phyloP scores from a whole-genome alignment of 306 rosid genomes.

The Malus sieversii region DNA sequence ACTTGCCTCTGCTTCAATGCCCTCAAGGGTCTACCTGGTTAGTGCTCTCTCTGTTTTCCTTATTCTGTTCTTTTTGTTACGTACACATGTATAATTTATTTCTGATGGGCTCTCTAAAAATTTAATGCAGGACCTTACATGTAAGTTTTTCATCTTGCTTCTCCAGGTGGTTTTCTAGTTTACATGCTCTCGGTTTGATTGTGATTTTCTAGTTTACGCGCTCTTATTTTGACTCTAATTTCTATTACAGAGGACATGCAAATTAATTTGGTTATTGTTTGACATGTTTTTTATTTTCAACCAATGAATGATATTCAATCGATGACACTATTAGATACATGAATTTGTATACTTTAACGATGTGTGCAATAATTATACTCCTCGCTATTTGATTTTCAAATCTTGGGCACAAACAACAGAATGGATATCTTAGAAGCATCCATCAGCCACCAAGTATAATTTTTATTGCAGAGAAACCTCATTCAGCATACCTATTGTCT shows the following conservation, averaged over 20 bases:
- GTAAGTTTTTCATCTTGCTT: constrained; percentile 53
- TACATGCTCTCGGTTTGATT: background rate
- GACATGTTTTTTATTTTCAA: background rate
- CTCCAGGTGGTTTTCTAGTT: constrained; percentile 22
- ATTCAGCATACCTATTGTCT: background rate
- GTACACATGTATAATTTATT: constrained; percentile 3
- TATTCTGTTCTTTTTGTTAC: background rate
- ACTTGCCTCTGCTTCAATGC: constrained; percentile 98
- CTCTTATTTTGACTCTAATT: background rate
- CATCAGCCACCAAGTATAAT: background rate
- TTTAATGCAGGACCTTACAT: constrained; percentile 86
- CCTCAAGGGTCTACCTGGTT: constrained; percentile 95
- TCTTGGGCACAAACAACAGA: background rate
- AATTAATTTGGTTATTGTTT: background rate
- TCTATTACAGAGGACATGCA: background rate
- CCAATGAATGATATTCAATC: background rate
- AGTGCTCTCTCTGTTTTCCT: background rate
- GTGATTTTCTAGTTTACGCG: background rate
- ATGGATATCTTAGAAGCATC: background rate
- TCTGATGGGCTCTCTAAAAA: constrained; percentile 12
- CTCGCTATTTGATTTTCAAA: background rate
- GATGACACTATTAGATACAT: background rate
- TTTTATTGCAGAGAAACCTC: background rate
- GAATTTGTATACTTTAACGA: background rate
- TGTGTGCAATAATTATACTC: background rate